Evolutionary conservation across 2,329 filamentous ascomycete species (phyloP).

Genomic region (Aspergillus fischeri): DNA sequence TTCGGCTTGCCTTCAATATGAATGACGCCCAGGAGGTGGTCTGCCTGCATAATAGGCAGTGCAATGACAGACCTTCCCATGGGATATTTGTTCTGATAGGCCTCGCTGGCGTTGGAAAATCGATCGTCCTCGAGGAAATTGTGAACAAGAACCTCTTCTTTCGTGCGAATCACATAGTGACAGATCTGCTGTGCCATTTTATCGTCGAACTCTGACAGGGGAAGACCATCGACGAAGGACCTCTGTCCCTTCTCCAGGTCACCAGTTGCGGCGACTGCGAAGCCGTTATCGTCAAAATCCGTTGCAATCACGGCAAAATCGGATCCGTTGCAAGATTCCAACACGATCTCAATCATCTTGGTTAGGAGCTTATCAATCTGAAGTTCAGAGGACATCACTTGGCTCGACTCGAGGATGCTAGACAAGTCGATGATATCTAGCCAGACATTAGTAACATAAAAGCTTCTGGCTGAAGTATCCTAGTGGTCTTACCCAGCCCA

Average conservation of each 20-base stretch:
- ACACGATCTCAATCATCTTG: constrained; percentile 62
- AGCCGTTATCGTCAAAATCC: constrained; percentile 56
- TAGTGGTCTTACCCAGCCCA: constrained; percentile 30
- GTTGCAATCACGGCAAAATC: constrained; percentile 59
- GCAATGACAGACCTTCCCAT: constrained; percentile 59
- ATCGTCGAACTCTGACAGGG: constrained; percentile 55
- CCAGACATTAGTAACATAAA: constrained; percentile 25
- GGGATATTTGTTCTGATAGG: constrained; percentile 53
- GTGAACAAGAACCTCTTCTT: constrained; percentile 60
- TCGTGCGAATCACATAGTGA: constrained; percentile 59
- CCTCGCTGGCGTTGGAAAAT: constrained; percentile 57
- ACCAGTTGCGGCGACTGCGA: constrained; percentile 59
- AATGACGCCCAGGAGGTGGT: constrained; percentile 56
- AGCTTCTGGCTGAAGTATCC: background rate
- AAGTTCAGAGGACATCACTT: constrained; percentile 62
- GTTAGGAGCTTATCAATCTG: constrained; percentile 59
- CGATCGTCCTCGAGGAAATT: constrained; percentile 63
- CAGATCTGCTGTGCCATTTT: constrained; percentile 59
- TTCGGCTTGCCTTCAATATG: constrained; percentile 61
- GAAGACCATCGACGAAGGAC: constrained; percentile 52
- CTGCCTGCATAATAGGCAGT: constrained; percentile 59
- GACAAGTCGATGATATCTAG: constrained; percentile 61
- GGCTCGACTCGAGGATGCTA: constrained; percentile 61
- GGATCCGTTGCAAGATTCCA: constrained; percentile 59
- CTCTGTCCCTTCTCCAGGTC: constrained; percentile 53